Evolutionary conservation across 2,329 filamentous ascomycete genomes (phyloP), one percentile per base, ranked within the genome.

Genomic region (Calonectria pseudoreteaudii): DNA sequence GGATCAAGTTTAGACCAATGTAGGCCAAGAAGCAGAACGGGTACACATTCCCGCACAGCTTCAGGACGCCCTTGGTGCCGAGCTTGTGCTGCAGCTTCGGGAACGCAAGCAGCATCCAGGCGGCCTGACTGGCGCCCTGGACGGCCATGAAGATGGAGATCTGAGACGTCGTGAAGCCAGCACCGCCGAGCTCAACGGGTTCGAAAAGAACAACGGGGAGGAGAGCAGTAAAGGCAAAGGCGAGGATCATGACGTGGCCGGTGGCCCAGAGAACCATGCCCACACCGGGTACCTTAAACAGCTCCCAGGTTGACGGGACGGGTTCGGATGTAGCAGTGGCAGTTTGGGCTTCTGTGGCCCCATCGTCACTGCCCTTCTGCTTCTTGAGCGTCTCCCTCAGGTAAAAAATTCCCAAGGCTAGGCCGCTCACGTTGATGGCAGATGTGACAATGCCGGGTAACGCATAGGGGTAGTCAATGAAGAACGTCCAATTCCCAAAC

Each of bases 81-180:
- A 92, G 82, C 26, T 90, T 90, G 44, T 84, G 86, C 80, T 96
- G 94, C 1, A 96, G 82, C 0, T 87, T 85, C 1, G 94, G 94
- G 80, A 96, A 96, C 38, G 89, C 86, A 18, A 94, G 75, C 0
- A 96, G 86, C 2, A 95, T 89, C 94, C 94, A 96, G 9, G 90
- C 71, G 1, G 93, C 91, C 82, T 96, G 94, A 5, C 90, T 88
- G 20, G 90, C 84, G 16, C 94, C 94, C 28, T 88, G 90, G 1
- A 92, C 71, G 1, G 88, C 91, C 85, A 96, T 90, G 84, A 93
- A 90, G 3, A 91, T 78, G 1, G 93, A 92, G 75, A 95, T 96
- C 67, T 91, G 88, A 5, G 89, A 81, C 0, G 93, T 86, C 0
- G 87, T 84, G 82, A 95, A 93, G 3, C 88, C 90, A 62, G 92